Base-by-base conservation (phyloP, 495 filamentous ascomycete species). In the Lichina pygmaea region DNA sequence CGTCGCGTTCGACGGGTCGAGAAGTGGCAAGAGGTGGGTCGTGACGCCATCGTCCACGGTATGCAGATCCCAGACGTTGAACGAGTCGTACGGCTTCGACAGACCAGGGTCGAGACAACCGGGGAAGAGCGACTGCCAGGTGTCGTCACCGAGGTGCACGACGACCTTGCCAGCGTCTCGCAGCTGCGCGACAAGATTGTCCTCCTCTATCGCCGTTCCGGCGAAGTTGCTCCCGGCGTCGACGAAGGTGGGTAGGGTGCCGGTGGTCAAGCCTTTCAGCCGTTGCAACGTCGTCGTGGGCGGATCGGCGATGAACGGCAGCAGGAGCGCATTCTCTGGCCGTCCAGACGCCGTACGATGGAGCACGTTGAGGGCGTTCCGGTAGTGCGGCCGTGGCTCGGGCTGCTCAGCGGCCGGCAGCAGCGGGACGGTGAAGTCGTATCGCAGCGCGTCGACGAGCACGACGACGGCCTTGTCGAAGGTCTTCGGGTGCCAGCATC, bases 41-140 rank as follows among this genome's bases (percentile, higher is more conserved):
- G 71, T 80, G n/a, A 97, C 89, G 1, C 89, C 89, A 52, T 93
- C 91, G 53, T 97, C 89, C 12, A 97, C 79, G 0, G 91, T 95
- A 54, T 94, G 85, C 54, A 97, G 58, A 57, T 97, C 89, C 84
- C 85, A 94, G 6, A 94, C 89, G 55, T 95, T 94, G 59, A 97
- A 86, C 39, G 86, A 94, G 58, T 95, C 86, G 56, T 91, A 94
- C 2, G 89, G 71, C 48, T 65, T 67, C 47, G 83, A 89, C 44
- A 95, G 68, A 39, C 84, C 77, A 3, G 70, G 62, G 55, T 93
- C 77, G 53, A 97, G 95, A 57, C 91, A 81, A 7, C 71, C 82
- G 0, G 91, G 91, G 54, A 94, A 97, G 37, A 97, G 60, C 36
- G 80, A 63, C 47, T 82, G 79, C 89, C 89, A 97, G 7, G 89